These are phyloP conservation scores for Aspergillus bombycis DNA, from an alignment of 2,329 filamentous ascomycete genomes.

Conservation along the genomic window DNA sequence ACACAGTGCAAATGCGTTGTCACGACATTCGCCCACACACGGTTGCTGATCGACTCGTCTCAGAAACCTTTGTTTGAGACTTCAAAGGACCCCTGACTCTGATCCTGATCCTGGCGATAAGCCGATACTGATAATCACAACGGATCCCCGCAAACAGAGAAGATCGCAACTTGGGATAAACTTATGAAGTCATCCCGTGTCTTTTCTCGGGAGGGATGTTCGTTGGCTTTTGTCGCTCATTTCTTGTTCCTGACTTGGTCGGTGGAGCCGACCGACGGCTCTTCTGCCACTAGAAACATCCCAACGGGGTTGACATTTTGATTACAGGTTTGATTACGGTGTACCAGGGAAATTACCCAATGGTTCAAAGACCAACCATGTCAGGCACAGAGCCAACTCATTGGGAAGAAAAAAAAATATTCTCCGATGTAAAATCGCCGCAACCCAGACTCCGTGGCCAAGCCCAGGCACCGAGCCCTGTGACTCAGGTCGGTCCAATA, in stretches of 20 bases:
- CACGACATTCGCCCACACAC: not conserved
- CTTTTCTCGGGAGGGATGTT: slow-evolving; percentile 14
- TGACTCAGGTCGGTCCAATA: not conserved
- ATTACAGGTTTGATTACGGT: slow-evolving; percentile 4
- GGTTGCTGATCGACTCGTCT: not conserved
- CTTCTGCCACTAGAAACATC: not conserved
- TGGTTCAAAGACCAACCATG: not conserved
- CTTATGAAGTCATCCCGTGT: slow-evolving; percentile 17
- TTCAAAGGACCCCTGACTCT: not conserved
- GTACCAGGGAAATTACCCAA: slow-evolving; percentile 1
- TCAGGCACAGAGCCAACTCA: not conserved
- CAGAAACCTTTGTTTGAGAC: not conserved
- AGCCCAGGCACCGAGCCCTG: not conserved
- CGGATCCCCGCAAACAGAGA: slow-evolving; percentile 11
- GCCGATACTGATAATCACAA: not conserved
- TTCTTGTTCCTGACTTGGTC: slow-evolving; percentile 22
- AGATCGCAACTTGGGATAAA: slow-evolving; percentile 15
- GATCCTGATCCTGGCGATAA: not conserved
- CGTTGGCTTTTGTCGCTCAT: slow-evolving; percentile 17
- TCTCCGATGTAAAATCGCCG: slow-evolving; percentile 2
- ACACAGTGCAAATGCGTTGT: too few relatives aligned
- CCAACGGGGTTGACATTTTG: not conserved
- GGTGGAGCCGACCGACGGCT: slow-evolving; percentile 17
- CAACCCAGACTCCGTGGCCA: slow-evolving; percentile 1
- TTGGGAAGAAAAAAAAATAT: not conserved